These are phyloP conservation scores for Scheffersomyces insectosa DNA, from an alignment of 1,139 yeast genomes.

Conservation along the genomic window DNA sequence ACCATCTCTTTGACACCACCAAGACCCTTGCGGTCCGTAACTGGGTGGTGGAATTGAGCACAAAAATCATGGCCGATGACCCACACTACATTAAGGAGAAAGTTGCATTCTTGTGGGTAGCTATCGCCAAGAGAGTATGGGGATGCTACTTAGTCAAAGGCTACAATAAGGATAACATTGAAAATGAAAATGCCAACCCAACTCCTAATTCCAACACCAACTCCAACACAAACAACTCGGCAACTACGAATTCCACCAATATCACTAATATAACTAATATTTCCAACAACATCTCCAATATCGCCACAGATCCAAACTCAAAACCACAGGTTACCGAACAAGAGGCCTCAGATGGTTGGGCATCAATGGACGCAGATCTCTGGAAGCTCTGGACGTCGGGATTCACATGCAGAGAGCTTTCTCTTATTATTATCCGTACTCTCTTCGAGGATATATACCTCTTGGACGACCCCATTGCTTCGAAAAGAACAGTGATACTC, in stretches of 20 bases:
- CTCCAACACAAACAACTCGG: conserved; percentile 3
- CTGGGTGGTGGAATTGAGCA: conserved; percentile 82
- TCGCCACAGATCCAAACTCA: conserved; percentile 3
- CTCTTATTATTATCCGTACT: conserved; percentile 77
- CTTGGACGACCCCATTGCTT: conserved; percentile 87
- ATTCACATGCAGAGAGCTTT: conserved; percentile 67
- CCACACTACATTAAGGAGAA: conserved; percentile 92
- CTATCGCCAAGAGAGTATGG: conserved; percentile 92
- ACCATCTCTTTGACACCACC: conserved; percentile 56
- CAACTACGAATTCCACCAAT: background rate
- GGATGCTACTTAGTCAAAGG: conserved; percentile 54
- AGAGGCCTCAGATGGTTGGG: conserved; percentile 76
- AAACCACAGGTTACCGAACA: conserved; percentile 28
- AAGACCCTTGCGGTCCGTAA: conserved; percentile 69
- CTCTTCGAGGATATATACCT: conserved; percentile 93
- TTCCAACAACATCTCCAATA: background rate
- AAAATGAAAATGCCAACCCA: background rate
- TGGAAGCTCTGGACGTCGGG: conserved; percentile 72
- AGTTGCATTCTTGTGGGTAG: conserved; percentile 87
- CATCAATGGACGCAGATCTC: conserved; percentile 78
- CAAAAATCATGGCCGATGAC: conserved; percentile 58
- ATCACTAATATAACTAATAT: conserved; percentile 1
- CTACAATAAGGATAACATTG: conserved; percentile 3
- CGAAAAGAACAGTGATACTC: conserved; percentile 74
- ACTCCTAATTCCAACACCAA: background rate